Evolutionary conservation across 164 flowering plant genomes (phyloP), one percentile per base, ranked within the genome.

Genomic region (Liquidambar formosana): DNA sequence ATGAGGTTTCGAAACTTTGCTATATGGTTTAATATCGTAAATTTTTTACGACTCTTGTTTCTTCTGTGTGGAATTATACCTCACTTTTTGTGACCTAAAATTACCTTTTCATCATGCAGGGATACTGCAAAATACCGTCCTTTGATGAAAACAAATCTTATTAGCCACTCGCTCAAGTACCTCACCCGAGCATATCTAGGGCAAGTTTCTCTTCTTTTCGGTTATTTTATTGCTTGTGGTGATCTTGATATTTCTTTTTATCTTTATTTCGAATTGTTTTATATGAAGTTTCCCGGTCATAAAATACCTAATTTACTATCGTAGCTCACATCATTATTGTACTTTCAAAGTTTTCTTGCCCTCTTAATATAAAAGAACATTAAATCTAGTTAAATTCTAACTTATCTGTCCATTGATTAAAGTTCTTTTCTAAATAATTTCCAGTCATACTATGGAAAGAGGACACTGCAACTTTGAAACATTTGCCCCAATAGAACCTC

Each of bases 51-150:
- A 33, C 6, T 2, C 6, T 33, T 33, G 6, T 33, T 33, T 33
- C 4, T 33, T 33, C 6, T 33, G 41, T 33, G 41, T 33, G 6
- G 41, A 33, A 33, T 2, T 33, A 33, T 33, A 33, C 41, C 41
- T 6, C 6, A 6, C 41, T 33, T 33, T 54, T n/a, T 61, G 53
- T 67, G 27, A 12, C 65, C 60, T 67, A 63, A 47, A 18, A 19
- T 26, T 15, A 0, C 28, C 10, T 62, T 62, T 46, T 59, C 45
- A 27, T 69, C 43, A 25, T 73, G 66, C 81, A 89, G 94, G 82
- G 97, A 89, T 74, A 89, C 97, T 54, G 89, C 93, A 68, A 81
- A 77, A 64, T 89, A 89, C 66, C 85, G 25, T 27, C 93, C 93
- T 15, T 71, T 88, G 74, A 85, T 87, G 88, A 89, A 88, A 75